These are phyloP conservation scores for Xylaria bambusicola DNA, from an alignment of 495 filamentous ascomycete genomes.

Conservation along the genomic window DNA sequence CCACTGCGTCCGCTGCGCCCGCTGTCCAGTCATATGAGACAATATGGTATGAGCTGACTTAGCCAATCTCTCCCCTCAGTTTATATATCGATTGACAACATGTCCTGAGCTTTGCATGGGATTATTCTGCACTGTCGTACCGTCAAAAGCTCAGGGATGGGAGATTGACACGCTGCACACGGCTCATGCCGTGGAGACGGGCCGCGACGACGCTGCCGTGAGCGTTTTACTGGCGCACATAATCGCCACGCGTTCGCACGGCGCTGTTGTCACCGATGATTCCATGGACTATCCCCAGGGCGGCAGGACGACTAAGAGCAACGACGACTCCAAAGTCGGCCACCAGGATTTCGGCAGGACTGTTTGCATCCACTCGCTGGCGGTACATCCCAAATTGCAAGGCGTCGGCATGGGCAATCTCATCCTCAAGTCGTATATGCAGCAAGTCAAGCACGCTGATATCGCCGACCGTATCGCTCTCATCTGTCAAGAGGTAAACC, in stretches of 20 bases:
- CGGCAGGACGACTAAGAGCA: constrained; percentile 51
- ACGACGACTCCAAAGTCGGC: constrained; percentile 38
- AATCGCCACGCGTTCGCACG: constrained; percentile 68
- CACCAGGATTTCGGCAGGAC: constrained; percentile 75
- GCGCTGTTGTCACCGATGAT: constrained; percentile 65
- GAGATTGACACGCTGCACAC: constrained; percentile 49
- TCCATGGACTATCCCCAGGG: constrained; percentile 73
- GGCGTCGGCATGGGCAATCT: constrained; percentile 72
- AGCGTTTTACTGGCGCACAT: constrained; percentile 78
- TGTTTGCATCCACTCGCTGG: constrained; percentile 79
- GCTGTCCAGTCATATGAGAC: no score
- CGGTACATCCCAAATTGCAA: constrained; percentile 75
- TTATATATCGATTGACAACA: constrained; percentile 74
- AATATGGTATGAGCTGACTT: no score
- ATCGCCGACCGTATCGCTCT: constrained; percentile 74
- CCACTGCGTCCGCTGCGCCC: no score
- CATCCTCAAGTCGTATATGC: constrained; percentile 73
- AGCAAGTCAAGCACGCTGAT: constrained; percentile 60
- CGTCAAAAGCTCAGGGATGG: constrained; percentile 45
- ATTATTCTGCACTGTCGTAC: constrained; percentile 67
- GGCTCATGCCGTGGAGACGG: constrained; percentile 50
- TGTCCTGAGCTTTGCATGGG: constrained; percentile 83
- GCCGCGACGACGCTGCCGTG: constrained; percentile 49
- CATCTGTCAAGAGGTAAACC: constrained; percentile 67
- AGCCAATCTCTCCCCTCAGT: constrained; percentile 48